Conservation (phyloP, 116 monocot genomes). For the Papilionanthe hybrid region DNA sequence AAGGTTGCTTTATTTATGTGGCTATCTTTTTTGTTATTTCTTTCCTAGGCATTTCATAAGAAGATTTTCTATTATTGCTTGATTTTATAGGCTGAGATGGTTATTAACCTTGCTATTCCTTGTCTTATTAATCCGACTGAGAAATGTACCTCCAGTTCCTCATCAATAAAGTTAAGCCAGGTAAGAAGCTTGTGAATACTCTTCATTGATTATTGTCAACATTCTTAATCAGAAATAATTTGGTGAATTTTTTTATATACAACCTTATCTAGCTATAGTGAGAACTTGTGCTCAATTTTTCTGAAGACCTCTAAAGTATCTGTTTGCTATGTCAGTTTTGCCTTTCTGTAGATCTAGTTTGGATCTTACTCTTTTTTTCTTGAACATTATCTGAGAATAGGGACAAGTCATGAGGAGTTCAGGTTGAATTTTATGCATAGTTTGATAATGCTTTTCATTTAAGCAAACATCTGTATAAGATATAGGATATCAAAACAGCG, state of each 20-base stretch:
- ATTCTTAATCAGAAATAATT: not conserved
- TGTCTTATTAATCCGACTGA: slow-evolving; percentile 29
- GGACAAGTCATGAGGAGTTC: not conserved
- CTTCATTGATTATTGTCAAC: not conserved
- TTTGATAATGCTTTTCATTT: not conserved
- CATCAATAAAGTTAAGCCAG: slow-evolving; percentile 38
- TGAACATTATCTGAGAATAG: not conserved
- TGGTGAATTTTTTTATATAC: not conserved
- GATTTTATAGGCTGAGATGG: slow-evolving; percentile 38
- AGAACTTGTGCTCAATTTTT: not conserved
- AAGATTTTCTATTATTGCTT: not conserved
- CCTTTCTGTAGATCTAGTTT: not conserved
- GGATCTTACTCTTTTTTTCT: not conserved
- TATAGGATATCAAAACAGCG: not conserved
- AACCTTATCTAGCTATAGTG: not conserved
- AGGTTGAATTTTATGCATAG: not conserved
- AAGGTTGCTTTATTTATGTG: not conserved
- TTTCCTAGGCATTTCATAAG: not conserved
- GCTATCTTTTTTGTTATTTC: not conserved
- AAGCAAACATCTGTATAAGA: not conserved
- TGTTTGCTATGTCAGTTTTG: not conserved
- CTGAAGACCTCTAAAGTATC: not conserved
- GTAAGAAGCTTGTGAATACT: slow-evolving; percentile 16
- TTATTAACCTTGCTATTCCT: slow-evolving; percentile 39
- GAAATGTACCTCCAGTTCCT: slow-evolving; percentile 12